Evolutionary conservation across 352 stramenopile species (phyloP), one percentile per base, ranked within the genome.

Genomic region (Aphanomyces invadans): DNA sequence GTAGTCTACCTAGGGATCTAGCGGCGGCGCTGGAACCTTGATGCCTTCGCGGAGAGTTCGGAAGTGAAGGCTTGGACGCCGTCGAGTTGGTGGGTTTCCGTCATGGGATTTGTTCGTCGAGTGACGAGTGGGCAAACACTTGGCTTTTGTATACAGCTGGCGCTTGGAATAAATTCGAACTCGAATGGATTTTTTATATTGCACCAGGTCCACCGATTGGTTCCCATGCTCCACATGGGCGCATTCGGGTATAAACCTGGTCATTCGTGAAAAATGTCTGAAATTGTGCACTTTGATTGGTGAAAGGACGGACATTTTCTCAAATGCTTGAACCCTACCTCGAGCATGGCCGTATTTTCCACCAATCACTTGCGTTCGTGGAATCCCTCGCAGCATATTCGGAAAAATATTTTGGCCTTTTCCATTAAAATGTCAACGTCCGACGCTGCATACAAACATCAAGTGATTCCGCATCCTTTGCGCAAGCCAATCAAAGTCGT

Each of bases 401-500:
- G 17, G 39, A 48, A 48, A 48, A 15, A n/a, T n/a, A 0, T n/a
- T n/a, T 48, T 48, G 39, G 1, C 15, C 39, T 48, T 48, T 48
- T 48, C n/a, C 17, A n/a, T 48, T n/a, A 48, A 48, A n/a, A n/a
- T n/a, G n/a, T n/a, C n/a, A n/a, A n/a, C n/a, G n/a, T n/a, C n/a
- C n/a, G n/a, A 48, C 39, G 39, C 17, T 15, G 39, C n/a, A 48
- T 48, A 48, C 15, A 48, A 48, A 48, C 39, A 15, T n/a, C 39
- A 48, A 48, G 39, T 9, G 11, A 65, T 59, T 67, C 60, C 60
- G 60, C 60, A 67, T 67, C 60, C 38, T 67, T 67, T 57, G 32
- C 17, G 3, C 1, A 7, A 57, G 49, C 49, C 49, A 57, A 67
- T 60, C 45, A 53, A 51, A 33, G 36, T 31, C 25, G 32, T 65